These are phyloP conservation scores for Albifimbria verrucaria DNA, from an alignment of 2,329 filamentous ascomycete genomes.

Conservation along the genomic window DNA sequence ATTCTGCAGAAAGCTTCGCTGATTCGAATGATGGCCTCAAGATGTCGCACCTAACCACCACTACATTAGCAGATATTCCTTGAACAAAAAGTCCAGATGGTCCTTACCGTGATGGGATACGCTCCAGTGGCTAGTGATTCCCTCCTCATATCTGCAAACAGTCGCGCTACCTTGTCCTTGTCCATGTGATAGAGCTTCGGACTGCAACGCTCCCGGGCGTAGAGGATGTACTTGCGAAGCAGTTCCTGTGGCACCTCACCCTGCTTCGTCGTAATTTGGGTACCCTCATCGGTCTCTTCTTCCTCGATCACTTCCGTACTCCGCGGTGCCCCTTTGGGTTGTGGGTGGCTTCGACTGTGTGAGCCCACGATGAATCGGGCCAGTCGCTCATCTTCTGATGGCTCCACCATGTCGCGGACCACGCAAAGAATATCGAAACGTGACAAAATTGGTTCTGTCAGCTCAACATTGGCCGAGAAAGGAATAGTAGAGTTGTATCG, in stretches of 20 bases:
- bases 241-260: slow-evolving; percentile 87
- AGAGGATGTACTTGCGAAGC: slow-evolving; percentile 93
- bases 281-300: slow-evolving; percentile 29
- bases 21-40: slow-evolving; percentile 97
- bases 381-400: slow-evolving; percentile 84
- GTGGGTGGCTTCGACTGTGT: slow-evolving; percentile 84
- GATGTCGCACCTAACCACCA: slow-evolving; percentile 75
- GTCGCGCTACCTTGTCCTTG: slow-evolving; percentile 88
- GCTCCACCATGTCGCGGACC: slow-evolving; percentile 92
- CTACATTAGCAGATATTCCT: slow-evolving; percentile 16
- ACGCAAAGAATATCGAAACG: slow-evolving; percentile 98
- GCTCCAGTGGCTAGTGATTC: slow-evolving; percentile 92
- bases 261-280: slow-evolving; percentile 32
- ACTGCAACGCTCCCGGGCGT: slow-evolving; percentile 81
- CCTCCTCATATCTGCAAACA: slow-evolving; percentile 94
- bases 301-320: slow-evolving; percentile 52
- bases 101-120: slow-evolving; percentile 94
- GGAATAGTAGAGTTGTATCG: slow-evolving; percentile 96
- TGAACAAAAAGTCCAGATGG: too few relatives aligned
- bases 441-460: slow-evolving; percentile 95
- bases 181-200: slow-evolving; percentile 98
- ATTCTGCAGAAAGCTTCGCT: slow-evolving; percentile 94
- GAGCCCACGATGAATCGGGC: slow-evolving; percentile 94
- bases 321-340: slow-evolving; percentile 45
- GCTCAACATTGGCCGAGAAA: slow-evolving; percentile 92